Conservation (phyloP, 768 basidiomycete genomes). For the Trametes sanguinea region DNA sequence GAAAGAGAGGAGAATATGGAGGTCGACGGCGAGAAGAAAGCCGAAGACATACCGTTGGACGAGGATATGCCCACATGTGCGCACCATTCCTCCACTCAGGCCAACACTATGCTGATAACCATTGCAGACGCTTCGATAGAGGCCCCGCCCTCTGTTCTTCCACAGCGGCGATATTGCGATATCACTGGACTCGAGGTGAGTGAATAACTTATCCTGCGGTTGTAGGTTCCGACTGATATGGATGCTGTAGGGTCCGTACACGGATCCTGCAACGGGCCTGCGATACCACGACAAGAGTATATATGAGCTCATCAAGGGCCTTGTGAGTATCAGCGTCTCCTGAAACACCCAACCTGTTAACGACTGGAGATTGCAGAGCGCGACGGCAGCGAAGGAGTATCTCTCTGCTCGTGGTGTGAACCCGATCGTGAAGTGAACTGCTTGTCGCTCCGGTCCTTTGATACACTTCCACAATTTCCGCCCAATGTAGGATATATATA, state of each 20-base stretch:
- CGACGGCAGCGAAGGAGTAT: constrained; percentile 75
- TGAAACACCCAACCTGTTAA: background rate
- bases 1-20: constrained; percentile 62
- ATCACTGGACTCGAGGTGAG: constrained; percentile 80
- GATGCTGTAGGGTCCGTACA: constrained; percentile 68
- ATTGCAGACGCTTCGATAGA: constrained; percentile 69
- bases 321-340: constrained; percentile 45
- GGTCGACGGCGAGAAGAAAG: constrained; percentile 45
- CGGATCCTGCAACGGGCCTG: constrained; percentile 76
- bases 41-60: constrained; percentile 32
- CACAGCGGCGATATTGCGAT: constrained; percentile 79
- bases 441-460: background rate
- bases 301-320: constrained; percentile 77
- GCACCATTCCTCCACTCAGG: constrained; percentile 30
- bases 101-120: background rate
- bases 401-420: constrained; percentile 54
- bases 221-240: background rate
- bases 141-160: constrained; percentile 79
- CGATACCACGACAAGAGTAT: constrained; percentile 86
- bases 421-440: constrained; percentile 37
- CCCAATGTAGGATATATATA: too few relatives aligned
- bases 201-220: background rate
- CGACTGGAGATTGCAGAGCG: constrained; percentile 44
- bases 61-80: constrained; percentile 75
- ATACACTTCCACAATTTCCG: too few relatives aligned